Evolutionary conservation across 2,329 filamentous ascomycete genomes (phyloP).

Genomic region (Fusarium dlaminii): DNA sequence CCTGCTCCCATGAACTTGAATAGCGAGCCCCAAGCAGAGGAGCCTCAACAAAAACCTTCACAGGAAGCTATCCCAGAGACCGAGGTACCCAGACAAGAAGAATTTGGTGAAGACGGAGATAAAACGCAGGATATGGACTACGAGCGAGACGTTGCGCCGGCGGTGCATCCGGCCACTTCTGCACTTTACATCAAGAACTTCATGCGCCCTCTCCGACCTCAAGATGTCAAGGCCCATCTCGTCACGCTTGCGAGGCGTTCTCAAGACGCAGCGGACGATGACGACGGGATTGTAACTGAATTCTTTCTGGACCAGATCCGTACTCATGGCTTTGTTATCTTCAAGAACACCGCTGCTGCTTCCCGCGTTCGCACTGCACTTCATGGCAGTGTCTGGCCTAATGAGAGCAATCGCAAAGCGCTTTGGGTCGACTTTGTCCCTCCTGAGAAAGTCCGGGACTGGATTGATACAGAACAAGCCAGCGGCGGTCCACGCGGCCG

Average conservation of each 20-base stretch:
- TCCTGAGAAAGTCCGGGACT: slow-evolving; percentile 73
- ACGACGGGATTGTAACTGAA: slow-evolving; percentile 64
- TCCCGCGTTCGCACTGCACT: slow-evolving; percentile 78
- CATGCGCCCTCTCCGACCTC: slow-evolving; percentile 82
- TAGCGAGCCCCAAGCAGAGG: slow-evolving; percentile 8
- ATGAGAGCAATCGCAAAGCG: slow-evolving; percentile 83
- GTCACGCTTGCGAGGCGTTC: slow-evolving; percentile 72
- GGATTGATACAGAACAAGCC: slow-evolving; percentile 76
- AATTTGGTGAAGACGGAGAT: slow-evolving; percentile 5
- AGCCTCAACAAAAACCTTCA: neutral
- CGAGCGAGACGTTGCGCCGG: slow-evolving; percentile 57
- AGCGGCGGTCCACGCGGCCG: slow-evolving; percentile 51
- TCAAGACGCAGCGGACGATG: slow-evolving; percentile 59
- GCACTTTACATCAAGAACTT: slow-evolving; percentile 91
- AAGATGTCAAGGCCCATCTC: slow-evolving; percentile 74
- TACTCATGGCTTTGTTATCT: slow-evolving; percentile 85
- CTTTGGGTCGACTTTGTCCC: slow-evolving; percentile 93
- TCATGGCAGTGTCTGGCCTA: slow-evolving; percentile 85
- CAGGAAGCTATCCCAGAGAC: neutral
- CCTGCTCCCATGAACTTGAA: slow-evolving; percentile 24
- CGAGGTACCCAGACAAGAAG: neutral
- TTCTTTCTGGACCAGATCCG: slow-evolving; percentile 87
- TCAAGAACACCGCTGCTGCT: slow-evolving; percentile 75
- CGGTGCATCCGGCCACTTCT: slow-evolving; percentile 76
- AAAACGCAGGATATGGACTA: slow-evolving; percentile 45